phyloP scores from a whole-genome alignment of 2,329 filamentous ascomycete species.

The Rutstroemia sp. region DNA sequence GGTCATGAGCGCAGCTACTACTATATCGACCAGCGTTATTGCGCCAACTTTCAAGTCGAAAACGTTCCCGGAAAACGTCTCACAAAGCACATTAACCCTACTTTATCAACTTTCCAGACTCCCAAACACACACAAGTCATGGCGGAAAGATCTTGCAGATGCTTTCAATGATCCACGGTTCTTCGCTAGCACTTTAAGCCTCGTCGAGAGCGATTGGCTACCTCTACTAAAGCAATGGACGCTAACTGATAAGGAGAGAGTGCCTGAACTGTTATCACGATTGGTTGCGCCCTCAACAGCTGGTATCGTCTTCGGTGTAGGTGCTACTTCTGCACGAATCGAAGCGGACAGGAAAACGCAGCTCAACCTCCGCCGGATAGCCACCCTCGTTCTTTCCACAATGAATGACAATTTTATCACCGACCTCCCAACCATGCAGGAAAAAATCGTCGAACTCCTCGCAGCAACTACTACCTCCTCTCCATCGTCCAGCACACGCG shows the following conservation, averaged over 20 bases:
- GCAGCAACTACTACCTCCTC: constrained; percentile 80
- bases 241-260: constrained; percentile 77
- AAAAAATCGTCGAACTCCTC: constrained; percentile 81
- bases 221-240: constrained; percentile 78
- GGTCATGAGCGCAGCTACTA: constrained; percentile 66
- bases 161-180: constrained; percentile 87
- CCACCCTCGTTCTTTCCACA: constrained; percentile 70
- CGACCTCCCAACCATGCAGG: constrained; percentile 65
- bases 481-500: constrained; percentile 80
- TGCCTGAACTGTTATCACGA: constrained; percentile 72
- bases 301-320: constrained; percentile 97
- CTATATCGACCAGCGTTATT: constrained; percentile 77
- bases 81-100: constrained; percentile 61
- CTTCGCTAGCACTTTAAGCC: constrained; percentile 59
- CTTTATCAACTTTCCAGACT: constrained; percentile 71
- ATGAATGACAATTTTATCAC: constrained; percentile 72
- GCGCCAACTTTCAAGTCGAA: constrained; percentile 77
- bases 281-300: constrained; percentile 83
- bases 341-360: constrained; percentile 93
- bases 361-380: constrained; percentile 76
- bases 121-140: constrained; percentile 74
- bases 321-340: constrained; percentile 84
- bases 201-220: constrained; percentile 73
- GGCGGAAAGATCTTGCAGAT: constrained; percentile 88
- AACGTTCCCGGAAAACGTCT: constrained; percentile 78